These are phyloP conservation scores for Rhizopogon roseolus DNA, from an alignment of 768 basidiomycete genomes.

Conservation along the genomic window DNA sequence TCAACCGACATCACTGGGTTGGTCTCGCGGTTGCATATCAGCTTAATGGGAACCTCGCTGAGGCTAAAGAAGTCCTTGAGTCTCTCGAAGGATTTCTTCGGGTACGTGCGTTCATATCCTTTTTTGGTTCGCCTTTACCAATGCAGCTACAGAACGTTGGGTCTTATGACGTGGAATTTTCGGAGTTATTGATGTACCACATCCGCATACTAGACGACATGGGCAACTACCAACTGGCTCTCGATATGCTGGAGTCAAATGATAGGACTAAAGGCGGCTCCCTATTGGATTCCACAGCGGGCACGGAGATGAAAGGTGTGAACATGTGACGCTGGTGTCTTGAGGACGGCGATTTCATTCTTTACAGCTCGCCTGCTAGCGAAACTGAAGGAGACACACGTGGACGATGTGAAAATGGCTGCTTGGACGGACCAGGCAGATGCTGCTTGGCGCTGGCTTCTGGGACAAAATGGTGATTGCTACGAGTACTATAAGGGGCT, in stretches of 20 bases:
- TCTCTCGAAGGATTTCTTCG: constrained; percentile 69
- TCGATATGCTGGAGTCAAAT: constrained; percentile 50
- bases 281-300: constrained; percentile 67
- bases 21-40: constrained; percentile 86
- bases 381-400: constrained; percentile 33
- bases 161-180: constrained; percentile 75
- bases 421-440: constrained; percentile 64
- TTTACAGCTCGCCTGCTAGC: constrained; percentile 69
- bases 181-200: constrained; percentile 79
- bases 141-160: constrained; percentile 56
- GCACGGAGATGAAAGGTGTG: constrained; percentile 66
- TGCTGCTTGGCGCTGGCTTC: constrained; percentile 72
- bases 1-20: constrained; percentile 84
- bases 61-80: constrained; percentile 70
- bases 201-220: constrained; percentile 68
- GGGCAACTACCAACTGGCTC: constrained; percentile 55
- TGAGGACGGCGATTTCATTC: constrained; percentile 3
- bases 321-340: neutral
- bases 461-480: constrained; percentile 83
- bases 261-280: constrained; percentile 53
- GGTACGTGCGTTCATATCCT: constrained; percentile 30
- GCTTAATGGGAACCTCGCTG: constrained; percentile 66
- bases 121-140: neutral
- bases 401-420: constrained; percentile 9
- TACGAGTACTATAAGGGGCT: constrained; percentile 77